Percentiles rank a stretch among this genome's conserved stretches.
Conservation (phyloP, 2,329 filamentous ascomycete genomes). For the Alternaria rosae region DNA sequence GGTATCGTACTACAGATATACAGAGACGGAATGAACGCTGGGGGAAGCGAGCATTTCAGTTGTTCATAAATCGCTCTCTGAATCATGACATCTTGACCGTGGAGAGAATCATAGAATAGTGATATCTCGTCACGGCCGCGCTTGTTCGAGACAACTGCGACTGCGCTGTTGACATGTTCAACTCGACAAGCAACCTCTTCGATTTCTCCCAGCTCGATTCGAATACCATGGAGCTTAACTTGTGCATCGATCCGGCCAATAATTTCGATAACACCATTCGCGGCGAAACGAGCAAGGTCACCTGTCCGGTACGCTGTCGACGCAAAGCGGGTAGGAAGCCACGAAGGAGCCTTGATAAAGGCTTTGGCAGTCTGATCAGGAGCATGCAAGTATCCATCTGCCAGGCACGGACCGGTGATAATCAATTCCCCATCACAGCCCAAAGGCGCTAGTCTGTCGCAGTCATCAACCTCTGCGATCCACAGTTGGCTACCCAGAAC, state of each 20-base stretch:
- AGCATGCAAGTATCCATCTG: background rate
- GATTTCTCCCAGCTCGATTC: background rate
- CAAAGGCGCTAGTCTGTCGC: background rate
- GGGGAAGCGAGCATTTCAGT: background rate
- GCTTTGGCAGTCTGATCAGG: background rate
- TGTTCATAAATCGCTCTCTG: background rate
- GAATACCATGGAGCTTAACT: background rate
- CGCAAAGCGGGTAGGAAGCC: background rate
- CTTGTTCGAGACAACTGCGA: background rate
- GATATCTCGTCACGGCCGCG: background rate
- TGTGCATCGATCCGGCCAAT: background rate
- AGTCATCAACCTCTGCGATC: background rate
- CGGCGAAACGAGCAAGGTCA: background rate
- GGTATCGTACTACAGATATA: background rate
- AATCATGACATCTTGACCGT: background rate
- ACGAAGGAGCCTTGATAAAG: background rate
- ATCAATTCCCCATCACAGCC: background rate
- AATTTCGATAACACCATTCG: background rate
- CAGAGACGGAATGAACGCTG: background rate
- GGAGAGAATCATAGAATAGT: background rate
- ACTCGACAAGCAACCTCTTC: background rate
- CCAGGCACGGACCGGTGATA: background rate
- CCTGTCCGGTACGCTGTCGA: background rate
- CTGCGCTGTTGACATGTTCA: background rate
- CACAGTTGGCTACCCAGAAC: background rate